These are phyloP conservation scores for Penicillium sp. DNA, from an alignment of 2,329 filamentous ascomycete genomes.

Conservation along the genomic window DNA sequence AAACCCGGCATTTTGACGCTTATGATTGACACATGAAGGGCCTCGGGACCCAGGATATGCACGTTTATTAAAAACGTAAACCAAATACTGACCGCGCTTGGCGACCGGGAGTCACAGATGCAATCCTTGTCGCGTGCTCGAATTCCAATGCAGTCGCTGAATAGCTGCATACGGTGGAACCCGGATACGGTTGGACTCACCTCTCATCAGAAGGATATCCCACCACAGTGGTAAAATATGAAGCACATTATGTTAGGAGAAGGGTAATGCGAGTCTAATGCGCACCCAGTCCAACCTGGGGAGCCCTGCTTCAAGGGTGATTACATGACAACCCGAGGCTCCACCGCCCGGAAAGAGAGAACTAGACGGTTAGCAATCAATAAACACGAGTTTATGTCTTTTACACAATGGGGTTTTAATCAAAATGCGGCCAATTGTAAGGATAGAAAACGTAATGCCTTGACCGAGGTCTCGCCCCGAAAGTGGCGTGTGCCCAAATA, in stretches of 20 bases:
- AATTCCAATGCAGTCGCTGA: conserved; percentile 2
- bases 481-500: conserved; percentile 2
- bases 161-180: conserved; percentile 4
- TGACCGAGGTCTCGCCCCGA: conserved; percentile 9
- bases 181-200: neutral
- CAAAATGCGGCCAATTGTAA: neutral
- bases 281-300: neutral
- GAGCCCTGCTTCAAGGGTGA: conserved; percentile 1
- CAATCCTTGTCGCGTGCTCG: conserved; percentile 8
- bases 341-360: neutral
- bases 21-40: conserved; percentile 25
- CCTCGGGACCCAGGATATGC: neutral
- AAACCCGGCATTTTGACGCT: conserved; percentile 12
- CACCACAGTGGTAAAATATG: neutral
- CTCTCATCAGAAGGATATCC: neutral
- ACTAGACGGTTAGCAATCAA: neutral
- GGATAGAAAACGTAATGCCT: neutral
- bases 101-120: neutral
- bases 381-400: neutral
- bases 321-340: neutral
- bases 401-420: neutral
- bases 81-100: neutral
- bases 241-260: neutral
- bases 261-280: neutral
- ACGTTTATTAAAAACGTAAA: neutral